Percentiles rank a stretch among this genome's conserved stretches.
These are phyloP conservation scores for Cytidiella melzeri DNA, from an alignment of 768 basidiomycete species.

Conservation along the genomic window DNA sequence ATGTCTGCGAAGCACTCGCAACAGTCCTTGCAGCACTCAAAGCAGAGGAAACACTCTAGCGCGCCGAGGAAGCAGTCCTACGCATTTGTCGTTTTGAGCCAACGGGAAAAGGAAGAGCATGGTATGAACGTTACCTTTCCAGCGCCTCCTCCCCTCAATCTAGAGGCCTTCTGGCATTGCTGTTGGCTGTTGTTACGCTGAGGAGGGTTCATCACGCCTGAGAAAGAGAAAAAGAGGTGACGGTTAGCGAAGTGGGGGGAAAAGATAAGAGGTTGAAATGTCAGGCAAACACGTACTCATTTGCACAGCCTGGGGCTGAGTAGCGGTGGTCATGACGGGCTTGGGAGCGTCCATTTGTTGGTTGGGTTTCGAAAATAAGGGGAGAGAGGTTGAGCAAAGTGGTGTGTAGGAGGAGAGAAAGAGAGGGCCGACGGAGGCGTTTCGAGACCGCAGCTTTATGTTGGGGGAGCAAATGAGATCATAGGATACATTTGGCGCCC, in stretches of 20 bases:
- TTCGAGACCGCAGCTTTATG: not conserved
- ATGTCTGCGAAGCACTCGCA: slow-evolving; percentile 70
- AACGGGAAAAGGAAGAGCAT: too few relatives aligned
- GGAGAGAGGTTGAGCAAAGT: not conserved
- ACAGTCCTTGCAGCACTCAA: slow-evolving; percentile 51
- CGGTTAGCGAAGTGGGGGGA: not conserved
- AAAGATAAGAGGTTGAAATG: not conserved
- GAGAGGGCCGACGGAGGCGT: not conserved
- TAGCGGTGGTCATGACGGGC: slow-evolving; percentile 29
- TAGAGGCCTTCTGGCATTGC: slow-evolving; percentile 42
- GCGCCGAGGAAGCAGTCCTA: slow-evolving; percentile 65
- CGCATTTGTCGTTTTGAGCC: too few relatives aligned
- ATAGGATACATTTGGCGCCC: too few relatives aligned
- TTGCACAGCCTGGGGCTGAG: slow-evolving; percentile 55
- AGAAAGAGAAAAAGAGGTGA: not conserved
- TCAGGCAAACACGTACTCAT: slow-evolving; percentile 46
- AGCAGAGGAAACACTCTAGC: slow-evolving; percentile 67
- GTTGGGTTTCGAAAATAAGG: slow-evolving; percentile 5
- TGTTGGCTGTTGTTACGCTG: slow-evolving; percentile 26
- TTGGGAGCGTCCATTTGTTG: slow-evolving; percentile 30
- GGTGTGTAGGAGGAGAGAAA: not conserved
- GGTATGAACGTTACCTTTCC: too few relatives aligned
- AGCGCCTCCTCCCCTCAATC: slow-evolving; percentile 68
- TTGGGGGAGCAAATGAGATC: not conserved
- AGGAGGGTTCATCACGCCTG: slow-evolving; percentile 44